Conservation (phyloP, 1,139 yeast genomes). For the Blastobotrys proliferans region DNA sequence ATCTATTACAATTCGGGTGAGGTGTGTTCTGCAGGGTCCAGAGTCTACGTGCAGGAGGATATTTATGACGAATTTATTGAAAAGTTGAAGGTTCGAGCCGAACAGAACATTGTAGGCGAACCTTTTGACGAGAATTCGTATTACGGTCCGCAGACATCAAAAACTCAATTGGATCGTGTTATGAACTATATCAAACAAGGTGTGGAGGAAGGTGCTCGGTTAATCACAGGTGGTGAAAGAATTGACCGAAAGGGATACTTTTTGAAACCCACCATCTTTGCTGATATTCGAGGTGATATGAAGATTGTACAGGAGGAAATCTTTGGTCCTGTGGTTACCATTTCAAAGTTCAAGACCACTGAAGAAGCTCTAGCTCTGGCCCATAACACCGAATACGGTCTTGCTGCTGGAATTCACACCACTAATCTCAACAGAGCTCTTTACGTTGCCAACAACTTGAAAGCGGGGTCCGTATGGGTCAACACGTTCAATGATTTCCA, state of each 20-base stretch:
- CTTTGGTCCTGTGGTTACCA: constrained; percentile 80
- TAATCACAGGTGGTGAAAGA: constrained; percentile 75
- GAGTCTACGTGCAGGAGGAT: constrained; percentile 68
- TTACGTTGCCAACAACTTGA: constrained; percentile 60
- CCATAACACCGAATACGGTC: constrained; percentile 72
- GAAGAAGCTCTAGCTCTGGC: constrained; percentile 70
- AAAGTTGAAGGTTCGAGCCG: constrained; percentile 51
- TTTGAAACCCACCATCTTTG: constrained; percentile 74
- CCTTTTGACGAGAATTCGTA: constrained; percentile 66
- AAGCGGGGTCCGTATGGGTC: constrained; percentile 84
- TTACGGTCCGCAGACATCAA: constrained; percentile 83
- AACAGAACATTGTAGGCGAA: constrained; percentile 50
- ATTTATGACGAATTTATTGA: constrained; percentile 59
- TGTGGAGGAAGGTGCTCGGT: constrained; percentile 64
- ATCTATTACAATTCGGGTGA: constrained; percentile 76
- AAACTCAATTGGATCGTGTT: constrained; percentile 68
- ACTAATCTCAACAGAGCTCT: constrained; percentile 54
- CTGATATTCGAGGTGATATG: constrained; percentile 63
- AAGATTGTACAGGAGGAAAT: constrained; percentile 75
- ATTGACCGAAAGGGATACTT: constrained; percentile 59
- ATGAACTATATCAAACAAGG: constrained; percentile 67
- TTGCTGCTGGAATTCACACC: constrained; percentile 85
- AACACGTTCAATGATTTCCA: constrained; percentile 80
- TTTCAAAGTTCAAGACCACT: constrained; percentile 64
- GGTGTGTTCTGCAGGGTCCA: constrained; percentile 79